Base-by-base conservation (phyloP, 2,329 filamentous ascomycete species). In the Phoma herbarum region DNA sequence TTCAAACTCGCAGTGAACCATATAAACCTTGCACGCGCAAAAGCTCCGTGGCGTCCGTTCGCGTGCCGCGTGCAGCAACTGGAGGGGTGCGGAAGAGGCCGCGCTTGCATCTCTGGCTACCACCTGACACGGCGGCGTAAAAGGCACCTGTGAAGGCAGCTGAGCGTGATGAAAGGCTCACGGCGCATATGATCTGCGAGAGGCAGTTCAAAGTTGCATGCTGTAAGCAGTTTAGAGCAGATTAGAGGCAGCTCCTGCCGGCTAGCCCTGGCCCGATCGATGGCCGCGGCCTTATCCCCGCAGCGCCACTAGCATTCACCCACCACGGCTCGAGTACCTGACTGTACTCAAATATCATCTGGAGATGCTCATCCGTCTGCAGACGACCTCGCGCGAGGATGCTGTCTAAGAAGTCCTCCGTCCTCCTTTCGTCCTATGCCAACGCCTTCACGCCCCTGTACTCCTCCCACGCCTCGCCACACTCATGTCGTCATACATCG, bases 401-500 rank as follows among this genome's bases (percentile, higher is more conserved):
- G 78, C 70, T 79, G 62, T 68, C 71, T 63, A 79, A 72, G 61
- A 67, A 69, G 39, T 57, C 60, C 18, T 52, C 56, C 35, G 22
- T 65, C 7, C 44, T 68, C 25, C 33, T 70, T n/a, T 58, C 53
- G 26, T 67, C 57, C 26, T 70, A 65, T 63, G 60, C 67, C 57
- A 60, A 47, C 29, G 47, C 56, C 57, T 52, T 64, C 43, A 49
- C 48, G 20, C 65, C 69, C 9, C 61, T 69, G 26, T 65, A 45
- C 63, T 52, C 55, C 37, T 42, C 50, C 48, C 59, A 57, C 52
- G 59, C 65, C 22, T 56, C 65, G 43, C 75, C 75, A 25, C 65
- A 60, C 77, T 81, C 79, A 81, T 81, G 75, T 72, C 74, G 68
- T 63, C 70, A 70, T 52, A 57, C 72, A 63, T 72, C 70, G 71